Evolutionary conservation across 352 stramenopile genomes (phyloP), one percentile per base, ranked within the genome.

Genomic region (Phytophthora meadii): DNA sequence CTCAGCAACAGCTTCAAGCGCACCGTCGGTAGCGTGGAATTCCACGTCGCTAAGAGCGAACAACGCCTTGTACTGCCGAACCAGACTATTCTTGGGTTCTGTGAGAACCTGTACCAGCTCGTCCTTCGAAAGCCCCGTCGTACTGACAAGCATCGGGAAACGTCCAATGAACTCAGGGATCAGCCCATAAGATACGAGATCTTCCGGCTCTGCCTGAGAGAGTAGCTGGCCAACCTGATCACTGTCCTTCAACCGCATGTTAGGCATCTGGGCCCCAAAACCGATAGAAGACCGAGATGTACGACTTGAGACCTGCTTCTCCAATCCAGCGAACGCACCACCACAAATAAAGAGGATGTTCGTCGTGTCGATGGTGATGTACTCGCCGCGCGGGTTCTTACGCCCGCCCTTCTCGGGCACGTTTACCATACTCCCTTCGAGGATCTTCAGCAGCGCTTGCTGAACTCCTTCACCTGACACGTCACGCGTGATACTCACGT

Each of bases 261-360:
- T 90, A 25, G 72, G 81, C 88, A 99, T 98, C 61, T 98, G 90
- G 24, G 96, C 96, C 24, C 93, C 94, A 83, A 99, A 99, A 32
- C 97, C 97, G 70, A 99, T 99, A n/a, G 91, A 98, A 34, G 95
- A 87, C 15, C 84, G 87, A 41, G 96, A 88, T 53, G 97, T 98
- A 46, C 97, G 84, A n/a, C 89, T 77, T 28, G 95, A 95, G 2
- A 99, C 92, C 48, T 99, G 92, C 36, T 96, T 81, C 76, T 99
- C 97, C 25, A 99, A 77, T 3, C 97, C 97, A 3, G 94, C 90
- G 70, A 99, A 99, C 19, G 97, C 97, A 8, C 97, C 97, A 36
- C 97, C 97, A 73, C 95, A 98, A 68, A 99, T 99, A 76, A 99
- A 99, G 40, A 99, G 76, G 58, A 99, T 99, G 70, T 99, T 98